Conservation (phyloP, 2,329 filamentous ascomycete genomes). For the Lanzia echinophila region DNA sequence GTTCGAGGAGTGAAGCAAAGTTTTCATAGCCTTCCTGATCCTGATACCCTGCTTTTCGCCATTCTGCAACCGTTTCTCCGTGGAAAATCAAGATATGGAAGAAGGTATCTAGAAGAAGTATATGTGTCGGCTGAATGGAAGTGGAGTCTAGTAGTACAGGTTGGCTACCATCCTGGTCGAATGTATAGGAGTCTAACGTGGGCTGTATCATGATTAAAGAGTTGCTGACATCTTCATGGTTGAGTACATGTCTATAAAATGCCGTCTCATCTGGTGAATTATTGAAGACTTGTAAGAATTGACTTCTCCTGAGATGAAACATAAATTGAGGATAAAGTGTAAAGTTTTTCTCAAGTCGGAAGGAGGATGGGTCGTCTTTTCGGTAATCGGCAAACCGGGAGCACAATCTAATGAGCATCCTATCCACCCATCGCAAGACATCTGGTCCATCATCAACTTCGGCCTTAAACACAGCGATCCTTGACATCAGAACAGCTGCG, state of each 20-base stretch:
- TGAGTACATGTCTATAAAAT: slow-evolving; percentile 96
- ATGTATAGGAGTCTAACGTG: slow-evolving; percentile 92
- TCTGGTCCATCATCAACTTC: slow-evolving; percentile 99
- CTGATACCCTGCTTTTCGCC: slow-evolving; percentile 96
- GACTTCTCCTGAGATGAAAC: slow-evolving; percentile 95
- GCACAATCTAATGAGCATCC: slow-evolving; percentile 95
- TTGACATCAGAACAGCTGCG: slow-evolving; percentile 95
- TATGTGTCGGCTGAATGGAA: slow-evolving; percentile 89
- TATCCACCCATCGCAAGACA: slow-evolving; percentile 93
- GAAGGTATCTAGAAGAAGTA: slow-evolving; percentile 93
- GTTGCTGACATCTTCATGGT: slow-evolving; percentile 95
- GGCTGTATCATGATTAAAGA: slow-evolving; percentile 98
- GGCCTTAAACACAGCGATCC: slow-evolving; percentile 97
- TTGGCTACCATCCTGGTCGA: slow-evolving; percentile 87
- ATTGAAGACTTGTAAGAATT: slow-evolving; percentile 98
- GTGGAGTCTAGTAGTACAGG: slow-evolving; percentile 95
- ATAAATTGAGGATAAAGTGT: slow-evolving; percentile 98
- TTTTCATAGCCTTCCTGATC: slow-evolving; percentile 98
- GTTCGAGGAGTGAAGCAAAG: slow-evolving; percentile 78
- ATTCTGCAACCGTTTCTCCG: slow-evolving; percentile 94
- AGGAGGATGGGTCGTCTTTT: slow-evolving; percentile 96
- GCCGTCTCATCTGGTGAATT: slow-evolving; percentile 98
- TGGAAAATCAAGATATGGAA: slow-evolving; percentile 99
- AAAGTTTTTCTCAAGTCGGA: slow-evolving; percentile 97
- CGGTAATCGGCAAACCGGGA: slow-evolving; percentile 96